Conservation (phyloP, 2,329 filamentous ascomycete species). For the Cordyceps cateniannulata region DNA sequence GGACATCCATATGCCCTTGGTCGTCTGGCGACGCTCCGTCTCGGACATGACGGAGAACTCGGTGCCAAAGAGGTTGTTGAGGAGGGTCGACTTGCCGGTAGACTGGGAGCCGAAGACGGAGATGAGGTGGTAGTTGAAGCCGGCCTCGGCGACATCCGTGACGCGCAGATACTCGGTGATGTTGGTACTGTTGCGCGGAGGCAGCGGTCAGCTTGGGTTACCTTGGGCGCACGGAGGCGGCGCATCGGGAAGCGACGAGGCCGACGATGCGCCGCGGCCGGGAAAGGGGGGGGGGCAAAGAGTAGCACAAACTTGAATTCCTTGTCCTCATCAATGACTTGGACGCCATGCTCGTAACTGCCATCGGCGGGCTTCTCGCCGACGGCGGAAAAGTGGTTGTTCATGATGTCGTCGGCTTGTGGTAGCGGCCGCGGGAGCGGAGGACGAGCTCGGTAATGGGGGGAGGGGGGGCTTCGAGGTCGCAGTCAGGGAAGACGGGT, state of each 20-base stretch:
- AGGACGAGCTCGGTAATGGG: slow-evolving; percentile 9
- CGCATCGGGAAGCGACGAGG: background rate
- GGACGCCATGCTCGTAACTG: slow-evolving; percentile 86
- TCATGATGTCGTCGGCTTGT: slow-evolving; percentile 46
- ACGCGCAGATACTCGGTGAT: slow-evolving; percentile 75
- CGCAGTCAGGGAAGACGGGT: slow-evolving; percentile 1
- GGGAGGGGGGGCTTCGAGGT: background rate
- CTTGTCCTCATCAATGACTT: slow-evolving; percentile 85
- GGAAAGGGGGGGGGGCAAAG: slow-evolving; percentile 9
- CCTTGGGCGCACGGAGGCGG: background rate
- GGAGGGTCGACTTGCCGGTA: slow-evolving; percentile 92
- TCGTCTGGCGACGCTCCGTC: slow-evolving; percentile 87
- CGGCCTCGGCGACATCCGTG: slow-evolving; percentile 75
- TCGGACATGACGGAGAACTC: slow-evolving; percentile 98
- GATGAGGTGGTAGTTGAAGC: slow-evolving; percentile 99
- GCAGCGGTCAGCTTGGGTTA: slow-evolving; percentile 14
- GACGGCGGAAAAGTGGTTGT: slow-evolving; percentile 73
- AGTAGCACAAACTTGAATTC: slow-evolving; percentile 72
- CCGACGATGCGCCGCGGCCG: slow-evolving; percentile 9
- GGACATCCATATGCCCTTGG: slow-evolving; percentile 99
- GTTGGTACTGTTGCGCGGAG: slow-evolving; percentile 49
- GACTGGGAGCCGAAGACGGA: slow-evolving; percentile 98
- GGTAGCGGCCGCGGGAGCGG: background rate
- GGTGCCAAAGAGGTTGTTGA: slow-evolving; percentile 94
- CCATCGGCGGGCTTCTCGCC: slow-evolving; percentile 57